Base-by-base conservation (phyloP, 2,329 filamentous ascomycete species). In the Alternaria conjuncta region DNA sequence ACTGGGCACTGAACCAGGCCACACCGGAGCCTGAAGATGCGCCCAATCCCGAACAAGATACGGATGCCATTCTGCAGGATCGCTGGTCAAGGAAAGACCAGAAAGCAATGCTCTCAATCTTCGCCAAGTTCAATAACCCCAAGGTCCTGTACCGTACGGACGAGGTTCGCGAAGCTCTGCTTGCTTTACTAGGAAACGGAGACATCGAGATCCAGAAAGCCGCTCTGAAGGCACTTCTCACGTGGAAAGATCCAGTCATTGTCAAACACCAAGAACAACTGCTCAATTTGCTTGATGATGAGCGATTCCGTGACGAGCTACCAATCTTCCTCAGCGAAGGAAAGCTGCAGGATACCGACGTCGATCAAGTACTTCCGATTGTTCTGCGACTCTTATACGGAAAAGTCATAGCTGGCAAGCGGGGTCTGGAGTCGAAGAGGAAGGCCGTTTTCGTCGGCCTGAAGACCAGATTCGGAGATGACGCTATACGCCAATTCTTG, bases 261-360 rank as follows among this genome's bases (percentile, higher is more conserved):
- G 86, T 86, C 63, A 86, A 89, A 1, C 97, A 98, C 75, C 89
- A 94, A 72, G 94, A 97, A 70, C 93, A 94, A 70, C 81, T 99
- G 23, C 86, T 93, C 65, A 94, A 93, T 71, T 84, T 99, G 2
- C 86, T 98, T 9, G 96, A 99, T 69, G 96, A 98, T 66, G 90
- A 92, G 23, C 88, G 92, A 53, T 97, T 98, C 81, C 93, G 94
- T 75, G 96, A 98, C 74, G 95, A 98, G 77, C 86, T 99, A n/a
- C 91, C 93, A 0, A 89, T 96, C 5, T 91, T 99, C 68, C 86
- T 99, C 83, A 88, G 43, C 84, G 87, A 64, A 89, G 89, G 61
- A 81, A 90, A 73, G 58, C 91, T 97, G 68, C 89, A 90, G 69
- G 83, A 89, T 7, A 88, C 91, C 55, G 93, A 99, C 75, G 88